Base-by-base conservation (phyloP, 805 yeast species). In the Wickerhamiella kazuoi region DNA sequence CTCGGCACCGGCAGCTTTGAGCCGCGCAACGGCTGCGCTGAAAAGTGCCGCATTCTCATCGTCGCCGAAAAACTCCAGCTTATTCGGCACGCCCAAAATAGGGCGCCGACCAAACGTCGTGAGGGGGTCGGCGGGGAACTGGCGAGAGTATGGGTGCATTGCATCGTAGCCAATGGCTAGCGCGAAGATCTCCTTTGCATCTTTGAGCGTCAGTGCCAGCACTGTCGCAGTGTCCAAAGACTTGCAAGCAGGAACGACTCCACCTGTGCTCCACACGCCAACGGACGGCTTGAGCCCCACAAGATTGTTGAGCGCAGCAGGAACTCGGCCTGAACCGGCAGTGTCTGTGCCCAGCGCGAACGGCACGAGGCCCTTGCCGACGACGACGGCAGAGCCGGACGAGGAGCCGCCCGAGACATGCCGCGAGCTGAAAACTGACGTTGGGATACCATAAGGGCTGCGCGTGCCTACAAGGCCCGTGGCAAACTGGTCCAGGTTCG, bases 271-370 rank as follows among this genome's bases (percentile, higher is more conserved):
- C 50, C 87, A 76, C 1, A 73, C 73, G 40, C 98, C 98, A 45
- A 74, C 74, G 1, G 96, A 76, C 30, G 98, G 97, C 60, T 87
- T 87, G 48, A 90, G 69, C 17, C 97, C 97, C 46, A 87, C 71
- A 49, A 84, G 62, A 59, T 90, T 90, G 68, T 87, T 87, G 47
- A 87, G 66, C 23, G 84, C 87, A 20, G 97, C 97, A 21, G 98
- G 98, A 24, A 87, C 98, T 53, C 98, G 72, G 32, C 96, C 96
- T 4, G 94, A 82, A 18, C 98, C 98, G 8, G 98, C 98, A 29
- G 98, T 87, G 56, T 87, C 98, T 4, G 97, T 90, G 29, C 96
- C 96, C 49, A 87, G 65, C 1, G 95, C 69, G 36, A 87, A 52
- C 26, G 97, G 95, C 15, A 82, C 95, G 36, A 76, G 65, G 43